These are phyloP conservation scores for Ceratorhiza oryzae-sativae DNA, from an alignment of 1,284 basidiomycete genomes.

Conservation along the genomic window DNA sequence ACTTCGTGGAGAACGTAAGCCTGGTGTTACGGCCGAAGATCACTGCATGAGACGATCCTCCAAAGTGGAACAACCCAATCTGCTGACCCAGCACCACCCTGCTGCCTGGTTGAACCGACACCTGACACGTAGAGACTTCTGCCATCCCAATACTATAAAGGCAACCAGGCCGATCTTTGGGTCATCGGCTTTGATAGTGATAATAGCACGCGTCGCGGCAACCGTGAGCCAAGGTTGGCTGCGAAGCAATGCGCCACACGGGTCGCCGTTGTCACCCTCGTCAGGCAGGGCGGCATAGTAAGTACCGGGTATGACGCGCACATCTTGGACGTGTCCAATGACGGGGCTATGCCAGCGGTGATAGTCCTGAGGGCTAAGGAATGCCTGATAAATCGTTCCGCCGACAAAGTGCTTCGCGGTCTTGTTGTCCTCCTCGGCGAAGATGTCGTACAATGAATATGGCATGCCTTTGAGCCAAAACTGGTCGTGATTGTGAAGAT, in stretches of 20 bases:
- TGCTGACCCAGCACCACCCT: slow-evolving; percentile 57
- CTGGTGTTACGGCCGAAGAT: slow-evolving; percentile 50
- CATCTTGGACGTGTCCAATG: slow-evolving; percentile 56
- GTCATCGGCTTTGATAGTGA: slow-evolving; percentile 63
- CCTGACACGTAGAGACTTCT: slow-evolving; percentile 62
- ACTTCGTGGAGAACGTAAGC: slow-evolving; percentile 12
- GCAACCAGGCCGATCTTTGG: slow-evolving; percentile 58
- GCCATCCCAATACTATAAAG: slow-evolving; percentile 64
- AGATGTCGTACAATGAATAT: slow-evolving; percentile 56
- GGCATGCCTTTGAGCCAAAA: slow-evolving; percentile 61
- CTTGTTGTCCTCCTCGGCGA: slow-evolving; percentile 50
- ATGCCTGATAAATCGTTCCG: slow-evolving; percentile 63
- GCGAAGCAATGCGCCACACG: slow-evolving; percentile 47
- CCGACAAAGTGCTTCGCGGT: slow-evolving; percentile 54
- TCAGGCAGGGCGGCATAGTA: slow-evolving; percentile 55
- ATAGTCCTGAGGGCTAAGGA: slow-evolving; percentile 58
- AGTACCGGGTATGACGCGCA: slow-evolving; percentile 57
- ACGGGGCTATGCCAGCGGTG: slow-evolving; percentile 66
- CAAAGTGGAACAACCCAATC: slow-evolving; percentile 62
- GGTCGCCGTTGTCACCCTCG: slow-evolving; percentile 46
- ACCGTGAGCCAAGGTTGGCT: slow-evolving; percentile 53
- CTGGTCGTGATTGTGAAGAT: too few relatives aligned
- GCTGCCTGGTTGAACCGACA: slow-evolving; percentile 49
- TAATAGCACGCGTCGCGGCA: slow-evolving; percentile 57
- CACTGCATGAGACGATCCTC: slow-evolving; percentile 58